Conservation (phyloP, 2,329 filamentous ascomycete genomes). For the Venturia oleaginea region DNA sequence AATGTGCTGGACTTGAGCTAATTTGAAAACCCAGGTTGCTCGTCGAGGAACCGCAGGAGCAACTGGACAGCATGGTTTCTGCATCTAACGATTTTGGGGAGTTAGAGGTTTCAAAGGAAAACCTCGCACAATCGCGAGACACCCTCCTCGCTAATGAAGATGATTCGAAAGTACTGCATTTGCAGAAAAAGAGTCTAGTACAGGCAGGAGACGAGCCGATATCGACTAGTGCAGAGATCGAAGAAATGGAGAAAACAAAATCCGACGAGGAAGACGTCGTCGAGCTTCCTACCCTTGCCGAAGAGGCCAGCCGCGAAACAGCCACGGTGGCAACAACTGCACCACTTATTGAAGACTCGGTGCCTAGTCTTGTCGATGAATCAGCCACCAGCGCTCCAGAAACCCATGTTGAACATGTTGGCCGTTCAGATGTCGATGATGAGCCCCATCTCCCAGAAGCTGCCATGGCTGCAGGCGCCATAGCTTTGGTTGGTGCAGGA, state of each 20-base stretch:
- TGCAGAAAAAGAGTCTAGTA: not conserved
- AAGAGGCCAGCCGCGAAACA: not conserved
- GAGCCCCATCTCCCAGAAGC: not conserved
- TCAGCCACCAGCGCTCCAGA: not conserved
- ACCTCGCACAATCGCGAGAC: not conserved
- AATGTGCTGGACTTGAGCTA: not conserved
- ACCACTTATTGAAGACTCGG: not conserved
- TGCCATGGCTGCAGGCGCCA: not conserved
- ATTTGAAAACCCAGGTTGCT: not conserved
- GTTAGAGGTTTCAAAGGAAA: not conserved
- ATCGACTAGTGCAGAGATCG: no score
- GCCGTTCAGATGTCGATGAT: not conserved
- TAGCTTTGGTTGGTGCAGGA: not conserved
- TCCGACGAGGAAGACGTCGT: no score
- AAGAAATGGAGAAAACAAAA: no score
- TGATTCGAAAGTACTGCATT: not conserved
- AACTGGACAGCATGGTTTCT: no score
- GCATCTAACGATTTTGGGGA: not conserved
- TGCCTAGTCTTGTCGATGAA: not conserved
- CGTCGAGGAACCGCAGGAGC: not conserved
- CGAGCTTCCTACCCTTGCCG: not conserved
- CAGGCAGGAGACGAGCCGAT: not conserved
- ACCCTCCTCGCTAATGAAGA: not conserved
- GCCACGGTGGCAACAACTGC: not conserved
- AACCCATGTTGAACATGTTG: not conserved